phyloP scores from a whole-genome alignment of 2,329 filamentous ascomycete species.

The Colletotrichum incanum region DNA sequence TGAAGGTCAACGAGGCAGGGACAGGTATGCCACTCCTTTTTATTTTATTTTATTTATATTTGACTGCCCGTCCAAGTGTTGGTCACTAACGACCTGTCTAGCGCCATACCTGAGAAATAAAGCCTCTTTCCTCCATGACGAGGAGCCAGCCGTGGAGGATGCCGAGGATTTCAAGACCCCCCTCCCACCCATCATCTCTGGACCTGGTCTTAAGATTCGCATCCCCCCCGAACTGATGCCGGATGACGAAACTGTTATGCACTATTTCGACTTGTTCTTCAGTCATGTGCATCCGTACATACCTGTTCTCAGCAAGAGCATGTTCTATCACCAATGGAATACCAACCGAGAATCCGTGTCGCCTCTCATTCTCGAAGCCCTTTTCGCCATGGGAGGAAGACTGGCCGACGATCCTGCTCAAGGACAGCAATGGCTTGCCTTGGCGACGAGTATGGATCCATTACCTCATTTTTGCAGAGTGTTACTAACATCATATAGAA shows the following conservation, averaged over 20 bases:
- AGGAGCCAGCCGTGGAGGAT: slow-evolving; percentile 78
- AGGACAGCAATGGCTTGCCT: slow-evolving; percentile 92
- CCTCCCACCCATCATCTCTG: slow-evolving; percentile 77
- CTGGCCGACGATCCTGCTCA: slow-evolving; percentile 87
- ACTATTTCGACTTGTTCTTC: slow-evolving; percentile 94
- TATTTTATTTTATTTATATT: too few relatives aligned
- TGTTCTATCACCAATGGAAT: slow-evolving; percentile 93
- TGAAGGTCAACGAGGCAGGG: slow-evolving; percentile 90
- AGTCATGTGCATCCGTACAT: slow-evolving; percentile 92
- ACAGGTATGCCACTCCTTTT: slow-evolving; percentile 73
- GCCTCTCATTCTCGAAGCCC: slow-evolving; percentile 88
- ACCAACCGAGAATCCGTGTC: slow-evolving; percentile 87
- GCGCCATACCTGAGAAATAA: slow-evolving; percentile 88
- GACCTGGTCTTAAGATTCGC: slow-evolving; percentile 83
- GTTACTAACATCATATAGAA: slow-evolving; percentile 64
- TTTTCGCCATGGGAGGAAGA: slow-evolving; percentile 90
- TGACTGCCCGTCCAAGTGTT: slow-evolving; percentile 8
- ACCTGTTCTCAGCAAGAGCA: slow-evolving; percentile 85
- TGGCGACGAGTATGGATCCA: slow-evolving; percentile 79
- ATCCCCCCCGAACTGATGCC: slow-evolving; percentile 97
- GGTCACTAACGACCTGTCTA: slow-evolving; percentile 52
- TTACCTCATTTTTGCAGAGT: neutral
- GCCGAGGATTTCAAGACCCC: slow-evolving; percentile 81
- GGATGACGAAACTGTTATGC: slow-evolving; percentile 82
- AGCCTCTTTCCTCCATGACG: slow-evolving; percentile 64